Conservation (phyloP, 2,329 filamentous ascomycete species). For the Coniochaeta sp. region DNA sequence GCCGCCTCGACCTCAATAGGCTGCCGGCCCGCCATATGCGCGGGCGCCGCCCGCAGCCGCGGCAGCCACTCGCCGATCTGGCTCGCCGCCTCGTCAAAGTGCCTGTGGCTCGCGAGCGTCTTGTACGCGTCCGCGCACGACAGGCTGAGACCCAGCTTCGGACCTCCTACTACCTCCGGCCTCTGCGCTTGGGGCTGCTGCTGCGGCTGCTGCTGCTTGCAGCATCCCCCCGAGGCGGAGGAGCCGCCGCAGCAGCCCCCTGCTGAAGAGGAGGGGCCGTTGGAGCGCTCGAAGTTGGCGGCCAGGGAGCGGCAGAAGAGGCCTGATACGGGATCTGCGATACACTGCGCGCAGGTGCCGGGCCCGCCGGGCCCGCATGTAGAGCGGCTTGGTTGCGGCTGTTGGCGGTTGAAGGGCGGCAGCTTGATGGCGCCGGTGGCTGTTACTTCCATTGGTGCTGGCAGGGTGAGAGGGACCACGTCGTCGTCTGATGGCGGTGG, state of each 20-base stretch:
- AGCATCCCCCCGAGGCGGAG: slow-evolving; percentile 53
- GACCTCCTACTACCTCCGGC: slow-evolving; percentile 1
- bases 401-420: slow-evolving; percentile 27
- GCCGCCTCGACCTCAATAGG: slow-evolving; percentile 75
- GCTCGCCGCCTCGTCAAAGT: slow-evolving; percentile 65
- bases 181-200: slow-evolving; percentile 10
- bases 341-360: slow-evolving; percentile 72
- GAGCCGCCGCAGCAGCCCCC: slow-evolving; percentile 47
- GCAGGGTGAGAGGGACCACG: slow-evolving; percentile 34
- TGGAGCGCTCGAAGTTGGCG: slow-evolving; percentile 46
- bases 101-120: slow-evolving; percentile 67
- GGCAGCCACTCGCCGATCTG: slow-evolving; percentile 72
- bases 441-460: slow-evolving; percentile 45
- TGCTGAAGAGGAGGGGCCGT: neutral
- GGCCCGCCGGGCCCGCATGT: slow-evolving; percentile 59
- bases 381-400: neutral
- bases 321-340: slow-evolving; percentile 69
- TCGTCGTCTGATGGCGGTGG: slow-evolving; percentile 56
- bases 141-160: slow-evolving; percentile 45
- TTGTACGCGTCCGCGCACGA: slow-evolving; percentile 74
- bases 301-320: slow-evolving; percentile 78
- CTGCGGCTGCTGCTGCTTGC: slow-evolving; percentile 36
- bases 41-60: slow-evolving; percentile 55
- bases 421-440: slow-evolving; percentile 55
- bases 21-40: slow-evolving; percentile 24